Percentiles rank a stretch among this genome's conserved stretches.
phyloP scores from a whole-genome alignment of 208 protist species.

The Acanthamoeba royreba region DNA sequence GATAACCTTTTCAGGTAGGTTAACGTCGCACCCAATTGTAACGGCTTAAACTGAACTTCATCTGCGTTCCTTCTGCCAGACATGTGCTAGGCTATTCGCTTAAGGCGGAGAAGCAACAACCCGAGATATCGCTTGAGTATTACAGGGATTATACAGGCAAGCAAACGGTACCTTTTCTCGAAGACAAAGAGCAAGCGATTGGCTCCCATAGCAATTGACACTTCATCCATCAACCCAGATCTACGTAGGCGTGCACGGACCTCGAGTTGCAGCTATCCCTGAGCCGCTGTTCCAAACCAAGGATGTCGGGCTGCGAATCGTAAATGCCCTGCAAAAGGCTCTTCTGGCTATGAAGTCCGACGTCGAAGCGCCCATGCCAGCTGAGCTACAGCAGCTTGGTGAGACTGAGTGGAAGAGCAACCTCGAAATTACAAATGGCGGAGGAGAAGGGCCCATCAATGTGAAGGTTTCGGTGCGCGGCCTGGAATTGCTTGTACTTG shows the following conservation, averaged over 20 bases:
- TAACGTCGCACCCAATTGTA: not conserved
- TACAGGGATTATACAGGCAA: not conserved
- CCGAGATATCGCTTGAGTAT: not conserved
- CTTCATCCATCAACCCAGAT: not conserved
- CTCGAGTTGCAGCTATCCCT: not conserved
- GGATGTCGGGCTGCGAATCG: not conserved
- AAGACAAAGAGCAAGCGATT: not conserved
- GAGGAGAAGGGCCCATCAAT: constrained; percentile 17
- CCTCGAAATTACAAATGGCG: not conserved
- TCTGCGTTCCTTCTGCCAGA: not conserved
- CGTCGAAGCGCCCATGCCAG: not conserved
- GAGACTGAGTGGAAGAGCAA: too few relatives aligned
- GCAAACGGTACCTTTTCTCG: not conserved
- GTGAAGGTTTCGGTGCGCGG: not conserved
- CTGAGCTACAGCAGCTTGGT: too few relatives aligned
- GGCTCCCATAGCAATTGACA: not conserved
- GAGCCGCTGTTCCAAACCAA: constrained; percentile 3
- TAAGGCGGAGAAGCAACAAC: not conserved
- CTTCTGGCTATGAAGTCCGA: not conserved
- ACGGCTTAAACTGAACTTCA: not conserved
- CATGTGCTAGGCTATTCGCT: not conserved
- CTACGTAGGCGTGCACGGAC: not conserved
- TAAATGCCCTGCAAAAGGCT: constrained; percentile 9
- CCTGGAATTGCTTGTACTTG: not conserved
- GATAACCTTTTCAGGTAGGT: constrained; percentile 18